phyloP scores from a whole-genome alignment of 257 asterid species.

The Solanum tacnaense region DNA sequence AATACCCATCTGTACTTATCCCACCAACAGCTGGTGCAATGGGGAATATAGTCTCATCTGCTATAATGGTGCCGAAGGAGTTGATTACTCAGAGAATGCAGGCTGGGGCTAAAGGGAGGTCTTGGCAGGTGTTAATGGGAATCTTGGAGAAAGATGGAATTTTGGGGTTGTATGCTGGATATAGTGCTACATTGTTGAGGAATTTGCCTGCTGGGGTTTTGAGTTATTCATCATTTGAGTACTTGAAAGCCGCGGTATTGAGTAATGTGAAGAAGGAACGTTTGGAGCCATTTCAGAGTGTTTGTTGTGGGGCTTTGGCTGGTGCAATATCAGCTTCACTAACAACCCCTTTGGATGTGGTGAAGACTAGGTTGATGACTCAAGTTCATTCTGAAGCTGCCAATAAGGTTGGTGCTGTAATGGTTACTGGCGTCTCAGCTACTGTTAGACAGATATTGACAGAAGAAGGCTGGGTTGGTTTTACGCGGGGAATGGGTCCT shows the following conservation, averaged over 20 bases:
- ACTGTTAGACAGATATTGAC: slow-evolving; percentile 66
- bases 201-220: slow-evolving; percentile 93
- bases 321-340: slow-evolving; percentile 91
- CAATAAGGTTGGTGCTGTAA: slow-evolving; percentile 51
- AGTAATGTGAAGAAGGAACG: slow-evolving; percentile 28
- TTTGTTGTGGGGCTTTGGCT: slow-evolving; percentile 87
- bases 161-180: slow-evolving; percentile 86
- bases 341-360: slow-evolving; percentile 95
- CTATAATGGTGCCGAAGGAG: slow-evolving; percentile 95
- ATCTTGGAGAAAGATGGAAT: slow-evolving; percentile 87
- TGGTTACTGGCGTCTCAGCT: slow-evolving; percentile 45
- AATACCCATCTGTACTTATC: slow-evolving; percentile 59
- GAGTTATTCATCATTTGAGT: slow-evolving; percentile 92
- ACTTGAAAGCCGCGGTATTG: slow-evolving; percentile 77
- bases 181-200: slow-evolving; percentile 85
- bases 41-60: slow-evolving; percentile 92
- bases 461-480: slow-evolving; percentile 96
- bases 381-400: slow-evolving; percentile 61
- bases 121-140: slow-evolving; percentile 76
- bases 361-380: slow-evolving; percentile 94
- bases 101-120: slow-evolving; percentile 89
- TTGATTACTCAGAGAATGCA: slow-evolving; percentile 95
- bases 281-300: slow-evolving; percentile 86
- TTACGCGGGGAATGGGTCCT: slow-evolving; percentile 94
- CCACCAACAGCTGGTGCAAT: slow-evolving; percentile 99